Evolutionary conservation across 2,329 filamentous ascomycete species (phyloP), one percentile per base, ranked within the genome.

Genomic region (Colletotrichum spaethianum): DNA sequence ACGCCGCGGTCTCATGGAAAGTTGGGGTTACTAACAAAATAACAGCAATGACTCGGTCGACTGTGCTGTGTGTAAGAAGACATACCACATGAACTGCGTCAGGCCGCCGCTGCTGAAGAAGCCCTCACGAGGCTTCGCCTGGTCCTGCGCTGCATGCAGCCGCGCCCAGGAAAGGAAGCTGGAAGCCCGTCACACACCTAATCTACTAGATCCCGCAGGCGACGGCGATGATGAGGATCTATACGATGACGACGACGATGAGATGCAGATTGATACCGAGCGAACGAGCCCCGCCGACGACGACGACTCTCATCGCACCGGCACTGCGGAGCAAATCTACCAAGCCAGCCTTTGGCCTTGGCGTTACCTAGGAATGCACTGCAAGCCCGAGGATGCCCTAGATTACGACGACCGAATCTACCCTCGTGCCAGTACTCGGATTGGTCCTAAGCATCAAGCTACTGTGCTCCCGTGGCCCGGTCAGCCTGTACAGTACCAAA

Each of bases 331-430:
- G 79, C 96, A 98, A 80, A 93, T 96, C 70, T 94, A 96, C 70
- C 93, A 98, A 76, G 95, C 96, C 40, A 96, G 94, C 78, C 90
- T 98, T 78, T 99, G 96, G 96, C 95, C 95, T 2, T 98, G 96
- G 85, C 91, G 96, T 73, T 99, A 99, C 81, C 85, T 99, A 8
- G 96, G 96, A 46, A 95, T 98, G 76, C 96, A 99, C 83, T 98
- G 95, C 83, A 93, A 95, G 75, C 93, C 96, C 1, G 95, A 98
- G 81, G 96, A 99, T 83, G 96, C 94, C 0, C 86, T 99, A 38
- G 96, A 99, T 80, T 97, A 98, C 79, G 96, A 99, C 78, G 96
- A 99, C 81, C 92, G 96, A 75, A 98, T 99, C 75, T 98, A 98
- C 79, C 96, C 96, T 11, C 93, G 96, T 75, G 96, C 96, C 20